A percentile compares a stretch with the other conserved stretches of the same genome.
Evolutionary conservation across 176 grass and related monocot species (phyloP).

Genomic region (sorghum (Sorghum bicolor)): DNA sequence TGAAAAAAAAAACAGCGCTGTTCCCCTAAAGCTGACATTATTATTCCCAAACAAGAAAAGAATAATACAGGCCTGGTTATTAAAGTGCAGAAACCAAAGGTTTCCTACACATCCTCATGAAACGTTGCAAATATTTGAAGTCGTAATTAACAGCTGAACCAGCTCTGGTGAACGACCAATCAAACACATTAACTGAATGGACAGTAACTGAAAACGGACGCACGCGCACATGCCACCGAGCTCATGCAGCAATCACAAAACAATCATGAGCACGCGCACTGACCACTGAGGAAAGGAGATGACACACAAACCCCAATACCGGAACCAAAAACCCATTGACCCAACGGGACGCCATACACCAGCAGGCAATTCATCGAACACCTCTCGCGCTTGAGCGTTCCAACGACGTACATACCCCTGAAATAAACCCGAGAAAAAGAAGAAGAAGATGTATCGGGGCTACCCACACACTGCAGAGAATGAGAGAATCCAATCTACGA

Average conservation of each 20-base stretch:
- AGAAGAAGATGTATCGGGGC: neutral
- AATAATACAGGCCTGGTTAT: neutral
- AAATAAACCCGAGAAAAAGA: neutral
- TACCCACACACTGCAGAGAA: neutral
- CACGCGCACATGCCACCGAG: neutral
- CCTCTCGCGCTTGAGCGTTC: neutral
- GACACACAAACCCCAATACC: neutral
- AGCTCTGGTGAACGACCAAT: neutral
- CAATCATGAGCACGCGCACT: neutral
- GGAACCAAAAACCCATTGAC: neutral
- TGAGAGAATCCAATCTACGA: neutral
- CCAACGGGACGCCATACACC: neutral
- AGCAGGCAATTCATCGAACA: conserved; percentile 38
- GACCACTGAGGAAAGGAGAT: neutral
- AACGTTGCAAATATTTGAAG: neutral
- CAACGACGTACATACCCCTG: neutral
- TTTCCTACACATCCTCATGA: neutral
- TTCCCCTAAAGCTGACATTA: neutral
- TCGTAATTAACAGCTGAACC: neutral
- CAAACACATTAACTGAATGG: neutral
- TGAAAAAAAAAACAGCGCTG: neutral
- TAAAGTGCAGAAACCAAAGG: neutral
- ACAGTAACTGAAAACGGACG: neutral
- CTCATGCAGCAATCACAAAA: neutral
- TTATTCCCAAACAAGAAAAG: neutral